phyloP scores from a whole-genome alignment of 2,329 filamentous ascomycete genomes.

The Neofusicoccum cordaticola region DNA sequence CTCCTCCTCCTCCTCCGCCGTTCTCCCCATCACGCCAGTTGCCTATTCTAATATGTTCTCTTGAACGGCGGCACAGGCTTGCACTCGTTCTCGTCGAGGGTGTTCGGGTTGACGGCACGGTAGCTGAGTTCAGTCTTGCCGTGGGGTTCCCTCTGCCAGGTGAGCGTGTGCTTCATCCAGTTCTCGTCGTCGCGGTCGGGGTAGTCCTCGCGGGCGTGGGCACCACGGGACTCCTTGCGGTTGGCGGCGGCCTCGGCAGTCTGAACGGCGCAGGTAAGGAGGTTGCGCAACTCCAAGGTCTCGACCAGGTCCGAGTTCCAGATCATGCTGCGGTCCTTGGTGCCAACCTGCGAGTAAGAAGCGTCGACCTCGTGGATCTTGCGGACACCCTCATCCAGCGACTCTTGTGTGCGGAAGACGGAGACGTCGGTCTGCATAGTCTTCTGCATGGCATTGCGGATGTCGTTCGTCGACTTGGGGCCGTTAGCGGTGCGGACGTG shows the following conservation, averaged over 20 bases:
- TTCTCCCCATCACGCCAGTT: background rate
- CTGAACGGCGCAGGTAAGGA: conserved; percentile 90
- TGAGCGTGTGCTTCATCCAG: conserved; percentile 99
- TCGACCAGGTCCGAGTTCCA: conserved; percentile 98
- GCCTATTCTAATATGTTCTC: conserved; percentile 69
- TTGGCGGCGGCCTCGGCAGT: conserved; percentile 87
- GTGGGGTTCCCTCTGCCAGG: conserved; percentile 91
- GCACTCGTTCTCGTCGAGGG: conserved; percentile 94
- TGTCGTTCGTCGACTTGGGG: conserved; percentile 81
- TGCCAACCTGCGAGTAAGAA: conserved; percentile 78
- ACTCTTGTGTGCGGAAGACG: conserved; percentile 94
- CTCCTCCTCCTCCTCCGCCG: background rate
- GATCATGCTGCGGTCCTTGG: conserved; percentile 99
- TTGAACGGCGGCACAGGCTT: conserved; percentile 96
- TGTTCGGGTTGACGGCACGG: conserved; percentile 76
- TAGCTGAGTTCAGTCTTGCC: conserved; percentile 83
- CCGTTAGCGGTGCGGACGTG: conserved; percentile 79
- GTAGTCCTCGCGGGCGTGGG: conserved; percentile 94
- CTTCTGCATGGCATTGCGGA: conserved; percentile 93
- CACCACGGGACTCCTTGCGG: conserved; percentile 95
- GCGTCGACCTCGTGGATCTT: conserved; percentile 83
- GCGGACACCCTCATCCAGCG: conserved; percentile 85
- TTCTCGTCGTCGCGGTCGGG: conserved; percentile 92
- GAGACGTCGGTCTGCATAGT: conserved; percentile 96
- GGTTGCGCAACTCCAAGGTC: conserved; percentile 90